Percentiles rank a stretch among this genome's conserved stretches.
phyloP scores from a whole-genome alignment of 306 rosid species.

The Ammopiptanthus mongolicus region DNA sequence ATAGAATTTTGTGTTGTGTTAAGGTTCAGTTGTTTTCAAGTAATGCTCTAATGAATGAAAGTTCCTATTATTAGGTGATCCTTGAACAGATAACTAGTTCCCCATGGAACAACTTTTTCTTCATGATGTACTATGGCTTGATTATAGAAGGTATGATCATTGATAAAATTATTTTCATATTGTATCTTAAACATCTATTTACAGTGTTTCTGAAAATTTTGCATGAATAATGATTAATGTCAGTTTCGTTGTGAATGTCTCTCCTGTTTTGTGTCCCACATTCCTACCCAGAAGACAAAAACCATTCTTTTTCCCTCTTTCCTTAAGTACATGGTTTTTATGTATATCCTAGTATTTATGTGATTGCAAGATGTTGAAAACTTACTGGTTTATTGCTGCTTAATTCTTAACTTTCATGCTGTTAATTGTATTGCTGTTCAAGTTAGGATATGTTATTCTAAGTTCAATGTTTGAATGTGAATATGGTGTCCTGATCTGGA shows the following conservation, averaged over 20 bases:
- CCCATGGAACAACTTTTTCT: conserved; percentile 86
- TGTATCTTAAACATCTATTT: background rate
- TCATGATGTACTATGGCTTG: conserved; percentile 88
- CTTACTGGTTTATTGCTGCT: background rate
- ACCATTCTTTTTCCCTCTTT: background rate
- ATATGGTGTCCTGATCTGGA: background rate
- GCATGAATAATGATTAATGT: background rate
- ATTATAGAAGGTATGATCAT: conserved; percentile 69
- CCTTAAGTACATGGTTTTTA: background rate
- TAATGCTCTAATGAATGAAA: conserved; percentile 20
- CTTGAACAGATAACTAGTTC: conserved; percentile 78
- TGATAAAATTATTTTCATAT: background rate
- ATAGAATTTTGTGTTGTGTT: background rate
- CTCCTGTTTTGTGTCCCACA: background rate
- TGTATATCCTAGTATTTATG: background rate
- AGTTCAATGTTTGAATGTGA: background rate
- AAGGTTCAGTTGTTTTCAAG: background rate
- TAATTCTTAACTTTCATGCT: background rate
- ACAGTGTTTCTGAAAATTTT: background rate
- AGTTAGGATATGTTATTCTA: background rate
- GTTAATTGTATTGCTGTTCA: background rate
- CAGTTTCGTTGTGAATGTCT: conserved; percentile 6
- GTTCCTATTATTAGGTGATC: conserved; percentile 51
- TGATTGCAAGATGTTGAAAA: background rate
- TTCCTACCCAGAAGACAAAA: background rate